Percentiles rank a stretch among this genome's conserved stretches.
Conservation (phyloP, 2,329 filamentous ascomycete genomes). For the Verticillium klebahnii region DNA sequence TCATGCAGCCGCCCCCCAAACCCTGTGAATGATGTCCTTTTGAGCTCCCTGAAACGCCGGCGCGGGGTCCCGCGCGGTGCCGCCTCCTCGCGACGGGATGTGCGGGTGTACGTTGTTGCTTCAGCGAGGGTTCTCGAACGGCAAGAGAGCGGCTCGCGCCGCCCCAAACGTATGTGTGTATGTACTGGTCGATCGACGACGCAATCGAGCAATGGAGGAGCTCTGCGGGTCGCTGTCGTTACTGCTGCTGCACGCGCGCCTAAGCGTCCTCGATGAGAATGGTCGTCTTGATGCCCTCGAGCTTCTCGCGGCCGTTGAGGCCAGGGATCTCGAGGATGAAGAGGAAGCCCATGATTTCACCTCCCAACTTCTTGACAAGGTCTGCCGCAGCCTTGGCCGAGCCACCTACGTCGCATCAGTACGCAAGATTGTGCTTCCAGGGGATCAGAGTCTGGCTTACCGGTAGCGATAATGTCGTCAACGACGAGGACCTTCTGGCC, state of each 20-base stretch:
- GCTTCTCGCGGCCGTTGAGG: conserved; percentile 86
- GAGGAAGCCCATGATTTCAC: conserved; percentile 79
- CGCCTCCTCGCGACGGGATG: too few species aligned
- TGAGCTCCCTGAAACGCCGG: not conserved
- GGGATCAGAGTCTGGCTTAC: conserved; percentile 47
- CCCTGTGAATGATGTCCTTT: not conserved
- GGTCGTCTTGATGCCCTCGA: conserved; percentile 70
- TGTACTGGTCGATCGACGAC: not conserved
- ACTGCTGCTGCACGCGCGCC: conserved; percentile 5
- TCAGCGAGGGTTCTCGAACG: not conserved
- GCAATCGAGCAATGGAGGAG: not conserved
- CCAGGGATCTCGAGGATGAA: conserved; percentile 96
- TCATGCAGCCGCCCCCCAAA: not conserved
- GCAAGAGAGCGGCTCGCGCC: not conserved
- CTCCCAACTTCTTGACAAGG: conserved; percentile 81
- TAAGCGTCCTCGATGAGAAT: conserved; percentile 66
- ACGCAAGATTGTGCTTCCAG: conserved; percentile 8
- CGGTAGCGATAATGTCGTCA: conserved; percentile 97
- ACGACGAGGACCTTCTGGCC: conserved; percentile 91
- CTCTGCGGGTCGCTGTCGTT: not conserved
- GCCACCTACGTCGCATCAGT: conserved; percentile 57
- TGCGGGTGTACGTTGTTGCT: not conserved
- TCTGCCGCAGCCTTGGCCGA: conserved; percentile 84
- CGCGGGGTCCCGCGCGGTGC: not conserved
- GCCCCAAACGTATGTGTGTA: conserved; percentile 2